Base-by-base conservation (phyloP, 345 rosid genomes). In the Streptanthus diversifolius region DNA sequence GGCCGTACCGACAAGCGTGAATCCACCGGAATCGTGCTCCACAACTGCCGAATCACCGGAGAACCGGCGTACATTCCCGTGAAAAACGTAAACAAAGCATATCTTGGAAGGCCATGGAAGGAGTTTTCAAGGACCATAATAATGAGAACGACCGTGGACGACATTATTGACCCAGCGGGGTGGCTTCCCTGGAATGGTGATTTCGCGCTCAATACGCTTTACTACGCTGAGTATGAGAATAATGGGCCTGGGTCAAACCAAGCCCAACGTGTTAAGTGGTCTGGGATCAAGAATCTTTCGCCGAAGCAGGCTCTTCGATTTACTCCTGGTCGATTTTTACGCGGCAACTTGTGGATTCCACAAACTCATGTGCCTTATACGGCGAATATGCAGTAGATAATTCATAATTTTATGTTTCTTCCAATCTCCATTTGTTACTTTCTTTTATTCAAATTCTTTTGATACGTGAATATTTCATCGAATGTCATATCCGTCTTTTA, bases 91-190 rank as follows among this genome's bases (percentile, higher is more conserved):
- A 45, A 66, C 61, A 66, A 63, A 1, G 85, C 88, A 0, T 89
- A 81, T 75, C 87, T 91, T 1, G 97, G 93, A 3, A 85, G 97
- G 19, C 97, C 97, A 5, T 85, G 88, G 90, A 82, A 80, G 66
- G 40, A 57, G 59, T 85, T 25, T 63, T 81, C 97, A 2, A 84
- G 79, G 66, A 85, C 93, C 4, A 63, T 91, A 17, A 49, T 85
- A 53, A 82, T 87, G 80, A 80, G 82, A 25, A 80, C 88, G 1
- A 45, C 71, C 5, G 77, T 91, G 1, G 87, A 76, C 0, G 73
- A 79, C 13, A 24, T 85, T 30, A 83, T 89, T 27, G 83, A 73
- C 9, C 90, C 91, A 0, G 78, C 86, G 0, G 97, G 97, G 1
- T 91, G 87, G 88, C 0, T 68, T 29, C 85, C 86, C 0, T 85